Percentiles rank a stretch among this genome's conserved stretches.
Conservation (phyloP, 169 alveolate genomes). For the Eimeria nieschulzi region DNA sequence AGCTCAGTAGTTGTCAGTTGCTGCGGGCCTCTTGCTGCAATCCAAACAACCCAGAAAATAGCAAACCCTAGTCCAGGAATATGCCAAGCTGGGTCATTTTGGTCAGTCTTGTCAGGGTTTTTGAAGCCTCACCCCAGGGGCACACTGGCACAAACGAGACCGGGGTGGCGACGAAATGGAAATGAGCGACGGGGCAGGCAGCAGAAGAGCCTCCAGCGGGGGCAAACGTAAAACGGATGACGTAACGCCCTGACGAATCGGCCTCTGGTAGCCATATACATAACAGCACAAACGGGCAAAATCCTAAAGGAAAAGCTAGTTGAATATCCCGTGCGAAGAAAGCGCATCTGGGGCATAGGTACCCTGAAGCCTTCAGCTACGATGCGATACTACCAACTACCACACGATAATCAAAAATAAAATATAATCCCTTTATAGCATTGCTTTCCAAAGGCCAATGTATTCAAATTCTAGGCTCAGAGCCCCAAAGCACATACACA, state of each 20-base stretch:
- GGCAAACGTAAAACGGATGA: slow-evolving; percentile 4
- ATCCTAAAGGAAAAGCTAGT: neutral
- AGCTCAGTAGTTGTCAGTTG: neutral
- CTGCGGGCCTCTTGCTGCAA: slow-evolving; percentile 54
- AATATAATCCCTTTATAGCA: too few species aligned
- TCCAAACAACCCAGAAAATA: neutral
- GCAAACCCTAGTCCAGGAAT: neutral
- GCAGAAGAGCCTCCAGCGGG: slow-evolving; percentile 11
- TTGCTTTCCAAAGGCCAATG: too few species aligned
- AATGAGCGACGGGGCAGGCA: slow-evolving; percentile 47
- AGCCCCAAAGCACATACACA: neutral
- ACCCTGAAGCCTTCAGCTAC: too few species aligned
- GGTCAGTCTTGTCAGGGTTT: neutral
- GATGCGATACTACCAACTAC: too few species aligned
- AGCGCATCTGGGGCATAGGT: too few species aligned
- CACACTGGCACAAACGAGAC: slow-evolving; percentile 30
- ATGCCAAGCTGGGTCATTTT: too few species aligned
- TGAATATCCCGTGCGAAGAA: too few species aligned
- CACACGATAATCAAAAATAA: neutral
- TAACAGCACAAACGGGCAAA: neutral
- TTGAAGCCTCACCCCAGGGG: slow-evolving; percentile 63
- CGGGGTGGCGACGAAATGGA: slow-evolving; percentile 61
- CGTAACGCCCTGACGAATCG: slow-evolving; percentile 53
- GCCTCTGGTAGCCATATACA: slow-evolving; percentile 20
- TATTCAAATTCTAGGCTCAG: neutral